Conservation (phyloP, 768 basidiomycete species). For the Amanita muscaria region DNA sequence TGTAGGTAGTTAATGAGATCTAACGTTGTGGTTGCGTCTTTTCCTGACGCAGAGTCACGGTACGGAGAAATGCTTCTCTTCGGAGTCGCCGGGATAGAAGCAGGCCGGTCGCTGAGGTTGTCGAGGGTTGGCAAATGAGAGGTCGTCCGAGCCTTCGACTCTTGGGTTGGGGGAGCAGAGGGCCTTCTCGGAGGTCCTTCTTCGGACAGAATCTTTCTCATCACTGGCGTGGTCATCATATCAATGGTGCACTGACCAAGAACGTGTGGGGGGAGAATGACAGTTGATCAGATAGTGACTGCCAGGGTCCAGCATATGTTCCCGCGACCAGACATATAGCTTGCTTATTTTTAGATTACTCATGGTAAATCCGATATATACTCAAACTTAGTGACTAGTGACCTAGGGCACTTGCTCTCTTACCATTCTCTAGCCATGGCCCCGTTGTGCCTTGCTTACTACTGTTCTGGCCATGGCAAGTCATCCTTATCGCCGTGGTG, state of each 20-base stretch:
- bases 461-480: conserved; percentile 70
- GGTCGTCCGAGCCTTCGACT: neutral
- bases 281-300: too few relatives aligned
- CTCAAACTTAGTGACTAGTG: too few relatives aligned
- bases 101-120: neutral
- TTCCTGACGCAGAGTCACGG: conserved; percentile 11
- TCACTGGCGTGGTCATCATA: neutral
- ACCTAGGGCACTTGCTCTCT: too few relatives aligned
- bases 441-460: conserved; percentile 46
- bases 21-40: conserved; percentile 25
- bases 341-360: too few relatives aligned
- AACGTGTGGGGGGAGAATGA: too few relatives aligned
- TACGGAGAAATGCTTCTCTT: conserved; percentile 5
- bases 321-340: too few relatives aligned
- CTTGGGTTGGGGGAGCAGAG: conserved; percentile 6
- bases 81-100: neutral
- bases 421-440: conserved; percentile 11
- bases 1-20: conserved; percentile 59
- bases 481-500: conserved; percentile 2
- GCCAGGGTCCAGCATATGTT: too few relatives aligned
- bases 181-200: neutral
- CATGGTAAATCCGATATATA: too few relatives aligned
- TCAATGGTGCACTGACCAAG: too few relatives aligned
- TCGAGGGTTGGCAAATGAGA: neutral
- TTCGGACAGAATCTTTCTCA: neutral